These are phyloP conservation scores for Phytopythium oedochilum DNA, from an alignment of 352 stramenopile genomes.

Conservation along the genomic window DNA sequence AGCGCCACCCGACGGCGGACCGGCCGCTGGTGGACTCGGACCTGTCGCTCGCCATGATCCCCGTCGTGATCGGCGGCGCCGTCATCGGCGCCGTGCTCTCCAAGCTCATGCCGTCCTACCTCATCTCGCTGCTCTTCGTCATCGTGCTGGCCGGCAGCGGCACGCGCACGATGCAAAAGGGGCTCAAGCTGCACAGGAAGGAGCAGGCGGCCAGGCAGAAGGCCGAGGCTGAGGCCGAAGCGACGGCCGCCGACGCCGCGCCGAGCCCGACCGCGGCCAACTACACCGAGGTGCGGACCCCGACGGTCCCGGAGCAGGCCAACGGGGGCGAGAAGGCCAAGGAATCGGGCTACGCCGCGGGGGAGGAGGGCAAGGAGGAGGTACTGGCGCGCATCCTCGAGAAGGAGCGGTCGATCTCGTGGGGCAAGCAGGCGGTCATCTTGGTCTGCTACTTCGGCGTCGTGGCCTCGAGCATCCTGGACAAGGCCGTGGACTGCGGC, in stretches of 20 bases:
- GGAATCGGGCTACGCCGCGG: constrained; percentile 2
- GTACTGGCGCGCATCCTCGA: constrained; percentile 22
- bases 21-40: constrained; percentile 53
- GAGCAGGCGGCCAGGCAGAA: constrained; percentile 29
- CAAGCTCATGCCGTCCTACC: constrained; percentile 57
- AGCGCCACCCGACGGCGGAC: constrained; percentile 47
- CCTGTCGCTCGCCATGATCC: constrained; percentile 51
- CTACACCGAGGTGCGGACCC: constrained; percentile 17
- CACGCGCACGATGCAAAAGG: constrained; percentile 21
- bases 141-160: constrained; percentile 29
- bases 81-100: constrained; percentile 53
- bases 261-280: constrained; percentile 7
- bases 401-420: constrained; percentile 29
- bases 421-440: constrained; percentile 30
- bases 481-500: constrained; percentile 23
- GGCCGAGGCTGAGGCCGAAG: constrained; percentile 4
- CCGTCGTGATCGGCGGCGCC: constrained; percentile 47
- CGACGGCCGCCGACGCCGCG: constrained; percentile 1
- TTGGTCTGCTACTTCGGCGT: constrained; percentile 42
- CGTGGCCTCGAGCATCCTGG: constrained; percentile 21
- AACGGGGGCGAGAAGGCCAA: constrained; percentile 4
- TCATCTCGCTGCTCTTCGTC: constrained; percentile 55
- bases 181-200: constrained; percentile 28
- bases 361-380: constrained; percentile 1
- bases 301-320: constrained; percentile 2